Conservation (phyloP, 495 filamentous ascomycete species). For the Hypoxylon fuscum region DNA sequence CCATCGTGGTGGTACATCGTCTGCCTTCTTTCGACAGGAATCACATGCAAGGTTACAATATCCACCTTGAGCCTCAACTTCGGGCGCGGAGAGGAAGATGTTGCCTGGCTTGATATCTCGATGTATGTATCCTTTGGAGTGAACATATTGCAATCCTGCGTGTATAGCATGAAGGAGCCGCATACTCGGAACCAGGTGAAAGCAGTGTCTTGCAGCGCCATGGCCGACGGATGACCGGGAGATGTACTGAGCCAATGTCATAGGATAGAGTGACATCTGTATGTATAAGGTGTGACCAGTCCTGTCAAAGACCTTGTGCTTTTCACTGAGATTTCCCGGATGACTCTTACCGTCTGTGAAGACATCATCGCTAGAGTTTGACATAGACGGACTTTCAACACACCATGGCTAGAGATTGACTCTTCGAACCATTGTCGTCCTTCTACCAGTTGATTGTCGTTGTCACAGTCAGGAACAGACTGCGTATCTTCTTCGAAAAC, state of each 20-base stretch:
- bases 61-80: slow-evolving; percentile 28
- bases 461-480: neutral
- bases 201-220: slow-evolving; percentile 56
- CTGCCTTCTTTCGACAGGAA: slow-evolving; percentile 16
- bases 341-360: slow-evolving; percentile 62
- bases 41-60: slow-evolving; percentile 46
- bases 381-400: slow-evolving; percentile 47
- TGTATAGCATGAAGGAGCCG: slow-evolving; percentile 41
- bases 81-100: slow-evolving; percentile 79
- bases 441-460: neutral
- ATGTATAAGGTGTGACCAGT: slow-evolving; percentile 62
- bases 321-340: slow-evolving; percentile 47
- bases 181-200: slow-evolving; percentile 60
- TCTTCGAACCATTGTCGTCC: slow-evolving; percentile 44
- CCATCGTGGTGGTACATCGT: slow-evolving; percentile 45
- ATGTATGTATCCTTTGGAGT: slow-evolving; percentile 89
- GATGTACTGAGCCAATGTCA: slow-evolving; percentile 59
- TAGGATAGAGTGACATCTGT: slow-evolving; percentile 66
- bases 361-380: slow-evolving; percentile 56
- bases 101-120: slow-evolving; percentile 99
- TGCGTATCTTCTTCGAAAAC: slow-evolving; percentile 43
- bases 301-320: slow-evolving; percentile 41
- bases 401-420: slow-evolving; percentile 45
- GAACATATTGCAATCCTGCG: slow-evolving; percentile 67
- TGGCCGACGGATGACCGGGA: slow-evolving; percentile 14